A percentile compares a stretch with the other conserved stretches of the same genome.
Conservation (phyloP, 2,329 filamentous ascomycete species). For the Aphanocladium album region DNA sequence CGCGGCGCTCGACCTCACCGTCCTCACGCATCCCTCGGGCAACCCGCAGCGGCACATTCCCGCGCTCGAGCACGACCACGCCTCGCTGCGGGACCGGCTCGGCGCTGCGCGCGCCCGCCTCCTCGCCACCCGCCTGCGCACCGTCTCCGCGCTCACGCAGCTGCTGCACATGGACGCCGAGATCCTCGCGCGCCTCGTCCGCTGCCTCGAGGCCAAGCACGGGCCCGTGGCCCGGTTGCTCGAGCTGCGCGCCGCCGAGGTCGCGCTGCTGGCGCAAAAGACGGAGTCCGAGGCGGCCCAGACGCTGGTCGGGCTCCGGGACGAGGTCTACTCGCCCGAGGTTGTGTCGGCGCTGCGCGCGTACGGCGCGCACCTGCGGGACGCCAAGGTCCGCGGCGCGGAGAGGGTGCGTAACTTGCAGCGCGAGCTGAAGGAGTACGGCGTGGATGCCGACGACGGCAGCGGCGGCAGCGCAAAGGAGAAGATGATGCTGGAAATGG, state of each 20-base stretch:
- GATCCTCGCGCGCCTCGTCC: conserved; percentile 40
- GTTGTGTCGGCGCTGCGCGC: conserved; percentile 37
- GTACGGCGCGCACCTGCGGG: conserved; percentile 45
- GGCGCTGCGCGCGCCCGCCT: conserved; percentile 29
- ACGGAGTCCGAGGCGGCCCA: conserved; percentile 34
- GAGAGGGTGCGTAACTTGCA: conserved; percentile 38
- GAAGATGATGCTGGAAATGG: conserved; percentile 49
- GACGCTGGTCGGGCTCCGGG: conserved; percentile 29
- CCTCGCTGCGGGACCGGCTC: conserved; percentile 31
- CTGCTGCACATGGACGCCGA: conserved; percentile 38
- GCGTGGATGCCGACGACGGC: conserved; percentile 29
- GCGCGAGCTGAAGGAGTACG: conserved; percentile 45
- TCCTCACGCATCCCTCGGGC: conserved; percentile 39
- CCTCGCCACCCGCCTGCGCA: conserved; percentile 32
- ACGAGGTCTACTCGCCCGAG: conserved; percentile 42
- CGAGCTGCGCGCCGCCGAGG: conserved; percentile 44
- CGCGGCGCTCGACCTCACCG: conserved; percentile 38
- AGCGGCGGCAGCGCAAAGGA: conserved; percentile 39
- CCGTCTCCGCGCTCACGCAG: conserved; percentile 30
- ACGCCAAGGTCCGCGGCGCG: conserved; percentile 40
- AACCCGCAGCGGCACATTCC: conserved; percentile 54
- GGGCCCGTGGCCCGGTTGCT: conserved; percentile 46
- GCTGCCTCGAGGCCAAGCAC: conserved; percentile 51
- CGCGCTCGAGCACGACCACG: conserved; percentile 37
- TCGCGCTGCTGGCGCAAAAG: conserved; percentile 38